These are phyloP conservation scores for Candida quercuum DNA, from an alignment of 805 yeast species.

Conservation along the genomic window DNA sequence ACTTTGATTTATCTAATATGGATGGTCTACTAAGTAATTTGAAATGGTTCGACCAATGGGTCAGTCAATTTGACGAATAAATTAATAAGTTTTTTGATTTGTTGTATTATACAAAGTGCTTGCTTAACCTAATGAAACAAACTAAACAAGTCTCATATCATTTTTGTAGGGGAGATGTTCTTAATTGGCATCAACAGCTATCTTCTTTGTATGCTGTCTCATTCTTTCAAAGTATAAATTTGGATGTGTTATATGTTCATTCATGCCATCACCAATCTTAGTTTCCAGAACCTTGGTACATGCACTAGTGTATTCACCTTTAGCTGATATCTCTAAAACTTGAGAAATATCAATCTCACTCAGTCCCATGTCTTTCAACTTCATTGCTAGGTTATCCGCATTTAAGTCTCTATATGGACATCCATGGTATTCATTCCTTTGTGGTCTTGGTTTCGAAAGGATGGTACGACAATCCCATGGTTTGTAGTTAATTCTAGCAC, in stretches of 20 bases:
- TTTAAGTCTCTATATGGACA: slow-evolving; percentile 85
- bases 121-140: too few species aligned
- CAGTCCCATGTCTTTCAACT: slow-evolving; percentile 61
- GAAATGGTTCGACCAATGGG: slow-evolving; percentile 55
- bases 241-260: slow-evolving; percentile 62
- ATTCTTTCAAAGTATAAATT: slow-evolving; percentile 82
- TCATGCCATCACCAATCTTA: slow-evolving; percentile 45
- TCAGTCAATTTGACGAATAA: slow-evolving; percentile 7
- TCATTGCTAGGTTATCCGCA: slow-evolving; percentile 52
- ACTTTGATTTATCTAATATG: slow-evolving; percentile 7
- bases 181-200: slow-evolving; percentile 6
- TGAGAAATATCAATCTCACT: slow-evolving; percentile 51
- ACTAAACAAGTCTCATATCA: too few species aligned
- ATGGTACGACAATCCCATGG: slow-evolving; percentile 85
- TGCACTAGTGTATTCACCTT: slow-evolving; percentile 75
- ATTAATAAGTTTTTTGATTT: too few species aligned
- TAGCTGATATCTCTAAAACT: slow-evolving; percentile 61
- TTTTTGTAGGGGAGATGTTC: too few species aligned
- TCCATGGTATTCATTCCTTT: slow-evolving; percentile 73
- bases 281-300: slow-evolving; percentile 86
- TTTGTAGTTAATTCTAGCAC: slow-evolving; percentile 76
- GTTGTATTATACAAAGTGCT: neutral
- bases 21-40: slow-evolving; percentile 37
- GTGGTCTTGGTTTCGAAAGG: slow-evolving; percentile 64
- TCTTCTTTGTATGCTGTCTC: slow-evolving; percentile 44